Percentiles rank a stretch among this genome's conserved stretches.
Conservation (phyloP, 306 rosid species). For the Astragalus glycyphyllos region DNA sequence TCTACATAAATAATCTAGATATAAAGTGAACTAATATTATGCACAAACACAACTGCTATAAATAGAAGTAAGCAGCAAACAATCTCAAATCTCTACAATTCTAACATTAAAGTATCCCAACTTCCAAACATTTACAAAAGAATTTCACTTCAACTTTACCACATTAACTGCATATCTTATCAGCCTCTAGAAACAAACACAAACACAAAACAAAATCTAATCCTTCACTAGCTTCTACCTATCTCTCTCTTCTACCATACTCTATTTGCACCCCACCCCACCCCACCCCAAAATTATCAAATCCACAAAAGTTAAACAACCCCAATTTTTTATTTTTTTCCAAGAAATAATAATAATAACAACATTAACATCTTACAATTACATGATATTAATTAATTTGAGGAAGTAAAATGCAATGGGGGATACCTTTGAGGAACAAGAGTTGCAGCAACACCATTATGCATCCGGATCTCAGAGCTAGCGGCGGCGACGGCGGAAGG, state of each 20-base stretch:
- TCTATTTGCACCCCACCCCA: too few species aligned
- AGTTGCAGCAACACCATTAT: conserved; percentile 69
- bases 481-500: conserved; percentile 77
- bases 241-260: neutral
- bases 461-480: conserved; percentile 83
- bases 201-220: conserved; percentile 17
- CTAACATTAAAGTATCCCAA: neutral
- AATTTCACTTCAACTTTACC: conserved; percentile 27
- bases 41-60: neutral
- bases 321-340: neutral
- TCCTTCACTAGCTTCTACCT: conserved; percentile 16
- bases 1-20: conserved; percentile 18
- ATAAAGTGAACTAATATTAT: conserved; percentile 28
- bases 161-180: conserved; percentile 29
- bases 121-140: conserved; percentile 18
- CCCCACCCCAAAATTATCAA: neutral
- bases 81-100: conserved; percentile 11
- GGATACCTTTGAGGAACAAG: conserved; percentile 53
- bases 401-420: conserved; percentile 21
- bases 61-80: neutral
- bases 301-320: conserved; percentile 16
- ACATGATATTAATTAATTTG: neutral
- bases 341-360: neutral
- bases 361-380: neutral
- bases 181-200: conserved; percentile 27